phyloP scores from a whole-genome alignment of 306 rosid species.

The Dryas octopetala region DNA sequence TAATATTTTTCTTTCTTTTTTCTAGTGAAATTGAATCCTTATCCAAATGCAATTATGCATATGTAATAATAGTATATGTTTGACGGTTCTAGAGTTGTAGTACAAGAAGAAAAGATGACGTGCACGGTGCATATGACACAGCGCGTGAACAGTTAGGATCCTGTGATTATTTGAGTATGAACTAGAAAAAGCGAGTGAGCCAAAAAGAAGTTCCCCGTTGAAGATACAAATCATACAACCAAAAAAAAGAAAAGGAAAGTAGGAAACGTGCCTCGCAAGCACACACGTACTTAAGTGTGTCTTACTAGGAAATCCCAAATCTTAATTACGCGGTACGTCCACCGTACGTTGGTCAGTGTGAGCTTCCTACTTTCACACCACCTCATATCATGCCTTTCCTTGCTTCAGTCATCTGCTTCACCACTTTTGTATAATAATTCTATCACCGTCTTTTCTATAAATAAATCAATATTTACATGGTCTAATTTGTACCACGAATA shows the following conservation, averaged over 20 bases:
- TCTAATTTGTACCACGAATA: too few relatives aligned
- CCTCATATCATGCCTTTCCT: not conserved
- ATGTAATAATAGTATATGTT: too few relatives aligned
- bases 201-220: not conserved
- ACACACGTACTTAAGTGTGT: not conserved
- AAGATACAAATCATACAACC: not conserved
- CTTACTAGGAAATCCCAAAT: not conserved
- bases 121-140: not conserved
- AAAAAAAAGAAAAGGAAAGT: not conserved
- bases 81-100: too few relatives aligned
- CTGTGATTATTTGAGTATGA: not conserved
- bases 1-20: too few relatives aligned
- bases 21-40: too few relatives aligned
- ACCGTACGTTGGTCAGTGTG: not conserved
- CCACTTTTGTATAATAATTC: too few relatives aligned
- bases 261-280: not conserved
- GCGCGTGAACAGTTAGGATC: conserved; percentile 2
- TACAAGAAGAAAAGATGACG: too few relatives aligned
- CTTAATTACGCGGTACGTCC: not conserved
- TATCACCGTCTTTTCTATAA: too few relatives aligned
- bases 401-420: too few relatives aligned
- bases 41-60: too few relatives aligned
- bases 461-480: too few relatives aligned
- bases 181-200: not conserved
- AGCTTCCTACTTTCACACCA: conserved; percentile 4